These are phyloP conservation scores for Podila horticola DNA, from an alignment of 192 early-diverging fungal genomes.

Conservation along the genomic window DNA sequence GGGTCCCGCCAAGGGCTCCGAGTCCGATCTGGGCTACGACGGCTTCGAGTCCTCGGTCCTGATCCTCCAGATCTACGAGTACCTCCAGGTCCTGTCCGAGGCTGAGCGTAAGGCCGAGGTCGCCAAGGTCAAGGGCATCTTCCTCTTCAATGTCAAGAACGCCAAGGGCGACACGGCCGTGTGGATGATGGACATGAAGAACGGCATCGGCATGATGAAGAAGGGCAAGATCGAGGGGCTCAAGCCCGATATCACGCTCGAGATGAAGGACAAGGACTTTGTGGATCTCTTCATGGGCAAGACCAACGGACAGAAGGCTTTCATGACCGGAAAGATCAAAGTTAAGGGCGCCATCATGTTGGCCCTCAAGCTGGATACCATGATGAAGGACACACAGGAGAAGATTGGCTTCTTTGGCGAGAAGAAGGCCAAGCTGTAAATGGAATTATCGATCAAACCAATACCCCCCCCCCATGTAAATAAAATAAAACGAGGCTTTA, in stretches of 20 bases:
- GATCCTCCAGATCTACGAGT: conserved; percentile 23
- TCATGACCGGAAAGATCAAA: conserved; percentile 91
- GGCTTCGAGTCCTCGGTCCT: conserved; percentile 11
- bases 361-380: conserved; percentile 70
- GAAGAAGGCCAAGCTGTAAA: conserved; percentile 63
- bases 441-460: neutral
- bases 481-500: too few species aligned
- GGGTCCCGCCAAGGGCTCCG: conserved; percentile 9
- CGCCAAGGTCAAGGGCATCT: conserved; percentile 71
- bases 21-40: conserved; percentile 10
- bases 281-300: conserved; percentile 83
- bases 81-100: conserved; percentile 14
- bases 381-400: conserved; percentile 64
- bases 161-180: conserved; percentile 62
- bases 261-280: conserved; percentile 83
- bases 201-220: conserved; percentile 13
- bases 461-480: too few species aligned
- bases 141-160: conserved; percentile 85
- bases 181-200: conserved; percentile 81
- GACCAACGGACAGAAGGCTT: conserved; percentile 88
- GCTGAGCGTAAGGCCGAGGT: conserved; percentile 12
- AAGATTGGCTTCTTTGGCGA: conserved; percentile 17
- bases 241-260: conserved; percentile 77
- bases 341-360: conserved; percentile 77
- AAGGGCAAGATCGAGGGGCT: conserved; percentile 61